Base-by-base conservation (phyloP, 768 basidiomycete genomes). In the Serendipita sp. region DNA sequence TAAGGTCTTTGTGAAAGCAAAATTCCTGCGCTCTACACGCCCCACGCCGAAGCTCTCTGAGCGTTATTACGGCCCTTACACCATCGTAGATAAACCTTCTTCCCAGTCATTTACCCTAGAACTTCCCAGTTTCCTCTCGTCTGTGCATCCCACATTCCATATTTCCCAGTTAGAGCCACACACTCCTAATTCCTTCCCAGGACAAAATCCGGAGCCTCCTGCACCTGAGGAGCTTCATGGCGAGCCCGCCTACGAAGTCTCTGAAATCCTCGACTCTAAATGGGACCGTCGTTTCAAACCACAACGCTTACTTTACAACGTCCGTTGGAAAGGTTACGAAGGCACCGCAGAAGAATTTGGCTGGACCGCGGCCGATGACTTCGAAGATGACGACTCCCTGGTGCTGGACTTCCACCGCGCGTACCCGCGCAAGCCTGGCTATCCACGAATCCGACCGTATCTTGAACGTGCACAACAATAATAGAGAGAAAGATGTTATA, bases 11-110 rank as follows among this genome's bases (percentile, higher is more conserved):
- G 48, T 64, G 31, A 26, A n/a, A 9, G 58, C 56, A 11, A 28
- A 60, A 61, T 42, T 33, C 44, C 31, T 64, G 7, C 7, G 9
- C 9, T 41, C 60, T 16, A 45, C 42, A n/a, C 45, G 44, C 53
- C 64, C 50, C 26, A 65, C 41, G 16, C 31, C 24, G 43, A 70
- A 71, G 53, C 61, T 70, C 3, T 67, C 66, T n/a, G 66, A 69
- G 14, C 67, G 67, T 48, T 63, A 63, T 53, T 7, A 38, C 14
- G 66, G 70, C 1, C 69, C 67, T 5, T 70, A 63, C 34, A 16
- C 63, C 5, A 67, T 71, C 38, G 67, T 71, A 2, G 58, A 20
- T 17, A 20, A 28, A 20, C 45, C 45, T 9, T 48, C 45, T 28
- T 48, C 45, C n/a, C 45, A 48, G 9, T 48, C 45, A 5, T 20